Base-by-base conservation (phyloP, 2,329 filamentous ascomycete species). In the Aspergillus amoenus region DNA sequence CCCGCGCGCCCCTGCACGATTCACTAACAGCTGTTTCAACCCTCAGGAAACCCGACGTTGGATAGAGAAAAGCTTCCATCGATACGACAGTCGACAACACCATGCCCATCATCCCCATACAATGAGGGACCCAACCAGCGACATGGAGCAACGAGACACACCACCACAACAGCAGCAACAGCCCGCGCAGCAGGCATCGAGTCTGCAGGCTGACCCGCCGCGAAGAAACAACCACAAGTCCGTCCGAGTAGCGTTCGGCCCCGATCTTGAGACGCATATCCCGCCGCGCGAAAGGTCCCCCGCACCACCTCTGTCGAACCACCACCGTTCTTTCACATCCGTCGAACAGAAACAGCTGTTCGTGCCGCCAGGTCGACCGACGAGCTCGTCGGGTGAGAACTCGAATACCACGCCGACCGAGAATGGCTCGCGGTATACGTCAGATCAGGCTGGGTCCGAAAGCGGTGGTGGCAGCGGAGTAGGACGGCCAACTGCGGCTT, bases 171-270 rank as follows among this genome's bases (percentile, higher is more conserved):
- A 11, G 27, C 27, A 30, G 27, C 27, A 9, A 9, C 27, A 9
- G 27, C 27, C 27, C 8, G 3, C 9, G 8, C 27, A 59, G 17
- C 63, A 68, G 54, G 53, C 66, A 40, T 62, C 66, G 18, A 73
- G 68, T 60, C 63, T 65, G 46, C 68, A 69, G 27, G 63, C 63
- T 41, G 72, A 70, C 61, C 65, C 69, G 59, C 65, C 69, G 44
- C 69, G 72, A 56, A 70, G 68, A 54, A 69, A 61, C 32, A 63
- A 60, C 34, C 62, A 65, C 46, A 75, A 72, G 61, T 70, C 70
- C 9, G 72, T 68, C 30, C 72, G 73, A 45, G 73, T 76, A 44
- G 72, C 73, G 22, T 76, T 76, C 57, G 73, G 72, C 49, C 73
- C 73, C 4, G 71, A 73, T 15, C 56, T 74, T 34, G 72, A 76